Evolutionary conservation across 2,329 filamentous ascomycete genomes (phyloP), one percentile per base, ranked within the genome.

Genomic region (Aphanoascus verrucosus): DNA sequence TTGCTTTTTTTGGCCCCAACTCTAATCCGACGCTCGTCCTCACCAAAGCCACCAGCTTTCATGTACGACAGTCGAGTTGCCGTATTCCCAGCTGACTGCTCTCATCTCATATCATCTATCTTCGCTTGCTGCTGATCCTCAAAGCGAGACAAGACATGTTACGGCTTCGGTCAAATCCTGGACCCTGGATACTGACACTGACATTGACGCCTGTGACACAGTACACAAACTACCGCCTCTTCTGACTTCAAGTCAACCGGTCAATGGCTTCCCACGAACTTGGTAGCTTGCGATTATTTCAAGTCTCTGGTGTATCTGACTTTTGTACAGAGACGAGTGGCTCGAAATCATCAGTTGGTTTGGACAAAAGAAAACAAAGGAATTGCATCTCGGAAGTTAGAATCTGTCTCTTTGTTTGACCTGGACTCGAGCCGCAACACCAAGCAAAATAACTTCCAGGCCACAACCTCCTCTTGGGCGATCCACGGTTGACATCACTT

Each of bases 401-500:
- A 48, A 28, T 28, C 23, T 28, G 3, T 53, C 51, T 49, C 43
- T 48, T 53, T 53, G 43, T 48, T 23, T 35, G 37, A 28, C 5
- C 14, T 34, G 31, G 38, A 32, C 3, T 46, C 42, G 42, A 47
- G 50, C 43, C 43, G 43, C 42, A 53, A 41, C 44, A 53, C 6
- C 14, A 17, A 15, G 31, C 37, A 53, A 49, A 48, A 42, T 53
- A 43, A 40, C 35, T 17, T 48, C 15, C 32, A 28, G n/a, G 17
- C 20, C 14, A 35, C 20, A 28, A 19, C 42, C 15, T 15, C 17
- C 42, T 41, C 17, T 15, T 11, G 11, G 15, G 41, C 40, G 23
- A 48, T 40, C 51, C 51, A 34, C 37, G 51, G 34, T 47, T 49
- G 51, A 37, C 51, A 41, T 53, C 34, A 42, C 23, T n/a, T 48